A percentile compares a stretch with the other conserved stretches of the same genome.
phyloP scores from a whole-genome alignment of 1,284 basidiomycete genomes.

The Trichosporon sp. region DNA sequence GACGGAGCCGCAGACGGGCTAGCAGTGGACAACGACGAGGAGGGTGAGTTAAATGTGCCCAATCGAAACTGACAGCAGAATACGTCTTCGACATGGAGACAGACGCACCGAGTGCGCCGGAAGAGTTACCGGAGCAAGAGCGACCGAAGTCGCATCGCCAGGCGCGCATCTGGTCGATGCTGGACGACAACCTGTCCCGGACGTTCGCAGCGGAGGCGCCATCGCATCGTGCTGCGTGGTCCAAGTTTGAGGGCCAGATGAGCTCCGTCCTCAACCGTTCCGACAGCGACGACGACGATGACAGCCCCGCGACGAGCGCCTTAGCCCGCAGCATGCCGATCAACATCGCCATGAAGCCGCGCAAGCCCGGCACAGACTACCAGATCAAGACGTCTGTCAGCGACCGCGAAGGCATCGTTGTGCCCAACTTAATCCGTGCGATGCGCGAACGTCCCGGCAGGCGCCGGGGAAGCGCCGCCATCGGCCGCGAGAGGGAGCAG shows the following conservation, averaged over 20 bases:
- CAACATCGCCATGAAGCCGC: constrained; percentile 23
- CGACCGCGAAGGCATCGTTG: constrained; percentile 36
- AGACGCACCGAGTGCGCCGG: constrained; percentile 21
- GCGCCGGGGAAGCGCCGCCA: constrained; percentile 19
- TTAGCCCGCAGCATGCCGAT: constrained; percentile 44
- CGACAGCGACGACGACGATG: constrained; percentile 22
- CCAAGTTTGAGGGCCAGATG: constrained; percentile 27
- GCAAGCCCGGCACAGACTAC: constrained; percentile 9
- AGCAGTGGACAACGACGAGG: constrained; percentile 17
- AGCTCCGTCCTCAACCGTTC: constrained; percentile 14
- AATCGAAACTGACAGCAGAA: constrained; percentile 22
- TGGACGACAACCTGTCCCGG: constrained; percentile 42
- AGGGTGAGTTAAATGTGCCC: constrained; percentile 19
- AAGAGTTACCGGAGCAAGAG: background rate
- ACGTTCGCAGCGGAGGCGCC: constrained; percentile 46
- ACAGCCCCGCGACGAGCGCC: constrained; percentile 5
- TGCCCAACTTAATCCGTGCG: constrained; percentile 38
- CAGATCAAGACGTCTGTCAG: constrained; percentile 43
- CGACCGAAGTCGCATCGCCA: background rate
- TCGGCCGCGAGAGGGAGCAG: constrained; percentile 33
- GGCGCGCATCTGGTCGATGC: constrained; percentile 26
- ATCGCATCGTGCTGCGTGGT: constrained; percentile 45
- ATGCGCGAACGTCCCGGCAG: constrained; percentile 31
- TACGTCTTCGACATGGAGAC: constrained; percentile 48
- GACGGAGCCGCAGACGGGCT: constrained; percentile 8